Evolutionary conservation across 768 basidiomycete species (phyloP).

Genomic region (Pleurotus giganteus): DNA sequence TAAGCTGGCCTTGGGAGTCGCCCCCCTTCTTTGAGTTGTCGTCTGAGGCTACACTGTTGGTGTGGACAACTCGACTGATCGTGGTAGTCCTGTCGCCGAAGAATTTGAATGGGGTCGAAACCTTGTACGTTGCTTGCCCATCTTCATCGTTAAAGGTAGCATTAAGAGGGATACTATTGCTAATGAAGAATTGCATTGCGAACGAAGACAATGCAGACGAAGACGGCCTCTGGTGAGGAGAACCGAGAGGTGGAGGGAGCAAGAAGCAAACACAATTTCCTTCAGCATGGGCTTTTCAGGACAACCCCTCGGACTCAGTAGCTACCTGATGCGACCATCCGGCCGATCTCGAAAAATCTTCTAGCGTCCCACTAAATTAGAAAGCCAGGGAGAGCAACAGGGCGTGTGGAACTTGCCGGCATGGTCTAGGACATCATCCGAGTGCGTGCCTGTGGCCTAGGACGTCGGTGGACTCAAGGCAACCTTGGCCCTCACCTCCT

Average conservation of each 20-base stretch:
- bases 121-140: constrained; percentile 23
- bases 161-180: constrained; percentile 18
- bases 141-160: constrained; percentile 19
- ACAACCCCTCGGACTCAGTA: constrained; percentile 2
- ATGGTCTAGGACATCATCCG: neutral
- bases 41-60: constrained; percentile 5
- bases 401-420: constrained; percentile 8
- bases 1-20: constrained; percentile 11
- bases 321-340: constrained; percentile 3
- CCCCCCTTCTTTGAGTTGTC: neutral
- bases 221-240: neutral
- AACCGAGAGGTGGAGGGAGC: neutral
- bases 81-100: constrained; percentile 19
- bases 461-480: neutral
- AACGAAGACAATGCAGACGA: neutral
- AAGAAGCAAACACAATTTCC: constrained; percentile 2
- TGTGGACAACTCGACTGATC: constrained; percentile 14
- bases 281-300: neutral
- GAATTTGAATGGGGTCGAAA: constrained; percentile 16
- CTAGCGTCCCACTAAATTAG: constrained; percentile 7
- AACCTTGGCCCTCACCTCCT: neutral
- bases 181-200: constrained; percentile 23
- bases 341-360: constrained; percentile 7
- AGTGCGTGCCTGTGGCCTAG: constrained; percentile 6
- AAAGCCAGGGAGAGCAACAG: constrained; percentile 6